Evolutionary conservation across 2,329 filamentous ascomycete genomes (phyloP), one percentile per base, ranked within the genome.

Genomic region (Sporothrix variecibatus): DNA sequence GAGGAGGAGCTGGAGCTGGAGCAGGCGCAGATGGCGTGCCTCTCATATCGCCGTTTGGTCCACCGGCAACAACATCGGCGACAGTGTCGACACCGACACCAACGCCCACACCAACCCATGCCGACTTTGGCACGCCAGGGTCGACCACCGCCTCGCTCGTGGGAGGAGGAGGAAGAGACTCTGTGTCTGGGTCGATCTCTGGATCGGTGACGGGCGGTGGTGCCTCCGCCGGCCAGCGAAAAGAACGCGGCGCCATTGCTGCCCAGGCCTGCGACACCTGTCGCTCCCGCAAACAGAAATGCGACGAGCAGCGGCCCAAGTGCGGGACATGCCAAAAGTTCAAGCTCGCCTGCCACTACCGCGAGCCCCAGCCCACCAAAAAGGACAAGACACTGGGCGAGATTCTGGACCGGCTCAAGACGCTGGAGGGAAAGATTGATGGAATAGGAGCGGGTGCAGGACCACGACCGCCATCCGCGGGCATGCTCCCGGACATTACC

Each of bases 381-480:
- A 91, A 91, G 81, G 89, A 91, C 79, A 90, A 88, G 80, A 90
- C 88, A 2, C 82, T 90, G 77, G 84, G 88, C 58, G 87, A 91
- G 78, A 90, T 91, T 72, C 82, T 90, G 40, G 87, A 90, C 67
- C 84, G 86, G 12, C 82, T 90, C 71, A 87, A 86, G 76, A 83
- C 81, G 72, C 81, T 90, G 62, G 88, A 90, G 78, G 83, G 79
- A 72, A 90, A 90, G 79, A 84, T 90, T 76, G 88, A 90, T 76
- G 80, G 77, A 70, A 73, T 86, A 40, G 79, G 77, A 72, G 17
- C 49, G 49, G 15, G n/a, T n/a, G 40, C 38, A 9, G 9, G 38
- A 5, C 5, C 40, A 43, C 40, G 11, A 12, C 40, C 40, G 40
- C 40, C 40, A 12, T 8, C 11, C 7, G 43, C 43, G 43, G 43